Percentiles rank a stretch among this genome's conserved stretches.
phyloP scores from a whole-genome alignment of 768 basidiomycete species.

The Podaxis sp. region DNA sequence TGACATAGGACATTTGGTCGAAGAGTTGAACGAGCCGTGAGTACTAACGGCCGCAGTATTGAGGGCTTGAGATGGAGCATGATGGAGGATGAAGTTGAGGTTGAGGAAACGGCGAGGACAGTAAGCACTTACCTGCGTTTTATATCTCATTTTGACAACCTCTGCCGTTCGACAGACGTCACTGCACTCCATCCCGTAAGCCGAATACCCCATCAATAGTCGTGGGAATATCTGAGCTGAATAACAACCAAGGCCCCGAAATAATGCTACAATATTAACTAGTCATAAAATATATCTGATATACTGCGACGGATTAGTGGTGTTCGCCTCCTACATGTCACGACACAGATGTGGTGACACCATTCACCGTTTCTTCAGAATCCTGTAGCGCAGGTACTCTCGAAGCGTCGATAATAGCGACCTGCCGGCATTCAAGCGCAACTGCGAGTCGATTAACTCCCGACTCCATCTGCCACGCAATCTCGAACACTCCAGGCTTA shows the following conservation, averaged over 20 bases:
- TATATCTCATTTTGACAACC: neutral
- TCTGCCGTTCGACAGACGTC: constrained; percentile 13
- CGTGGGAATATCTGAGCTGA: neutral
- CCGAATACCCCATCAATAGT: neutral
- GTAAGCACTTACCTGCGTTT: neutral
- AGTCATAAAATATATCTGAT: neutral
- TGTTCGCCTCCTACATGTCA: neutral
- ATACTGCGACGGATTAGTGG: constrained; percentile 2
- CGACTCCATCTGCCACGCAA: constrained; percentile 64
- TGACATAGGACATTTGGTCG: neutral
- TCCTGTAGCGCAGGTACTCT: constrained; percentile 18
- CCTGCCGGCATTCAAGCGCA: constrained; percentile 64
- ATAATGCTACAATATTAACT: constrained; percentile 4
- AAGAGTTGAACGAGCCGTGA: neutral
- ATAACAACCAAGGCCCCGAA: too few species aligned
- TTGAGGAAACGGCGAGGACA: neutral
- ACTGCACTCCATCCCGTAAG: neutral
- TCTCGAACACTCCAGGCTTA: constrained; percentile 71
- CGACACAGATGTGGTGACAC: neutral
- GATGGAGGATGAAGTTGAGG: neutral
- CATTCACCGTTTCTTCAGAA: neutral
- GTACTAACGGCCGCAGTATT: neutral
- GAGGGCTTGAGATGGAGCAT: neutral
- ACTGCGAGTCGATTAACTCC: constrained; percentile 64
- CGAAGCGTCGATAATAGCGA: constrained; percentile 60